Evolutionary conservation across 208 protist genomes (phyloP), one percentile per base, ranked within the genome.

Genomic region (Lotmaria passim): DNA sequence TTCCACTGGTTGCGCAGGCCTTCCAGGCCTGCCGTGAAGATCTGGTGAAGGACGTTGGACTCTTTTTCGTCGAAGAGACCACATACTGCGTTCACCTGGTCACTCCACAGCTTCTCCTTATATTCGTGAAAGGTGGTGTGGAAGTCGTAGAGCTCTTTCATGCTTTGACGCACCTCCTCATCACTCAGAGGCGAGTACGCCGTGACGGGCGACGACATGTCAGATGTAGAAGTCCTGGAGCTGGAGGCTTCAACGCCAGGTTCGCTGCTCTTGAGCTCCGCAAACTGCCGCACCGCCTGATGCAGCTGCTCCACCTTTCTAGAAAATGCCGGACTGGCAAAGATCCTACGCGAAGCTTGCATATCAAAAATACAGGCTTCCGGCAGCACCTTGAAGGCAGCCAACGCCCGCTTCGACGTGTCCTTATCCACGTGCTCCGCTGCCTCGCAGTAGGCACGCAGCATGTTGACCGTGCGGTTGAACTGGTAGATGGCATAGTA

Each of bases 381-480:
- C 14, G 71, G 53, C 36, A 81, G 44, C 24, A 67, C 36, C 31
- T 74, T 71, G 28, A 81, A 59, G 21, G 61, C 46, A 7, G 14
- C 38, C 48, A 57, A 15, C 19, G 56, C 39, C 39, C 51, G 19
- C 30, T 43, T 47, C 26, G 51, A 31, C 1, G 60, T 52, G 3
- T 59, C 59, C 12, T n/a, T 6, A 28, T 33, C 41, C 3, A 63
- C 21, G 24, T 65, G 43, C 26, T 77, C n/a, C 0, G 36, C 19
- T 8, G n/a, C 3, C 24, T 57, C 59, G 52, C 59, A 73, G 41
- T 61, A 76, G 0, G 6, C 7, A 23, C 58, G 15, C 33, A 78
- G 38, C 43, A 62, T 71, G 36, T 43, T 23, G 6, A 82, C 57
- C 1, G 72, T 78, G 48, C 67, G 52, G 48, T 82, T 69, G 23